These are phyloP conservation scores for Metschnikowia bowlesiae DNA, from an alignment of 805 yeast genomes.

Conservation along the genomic window DNA sequence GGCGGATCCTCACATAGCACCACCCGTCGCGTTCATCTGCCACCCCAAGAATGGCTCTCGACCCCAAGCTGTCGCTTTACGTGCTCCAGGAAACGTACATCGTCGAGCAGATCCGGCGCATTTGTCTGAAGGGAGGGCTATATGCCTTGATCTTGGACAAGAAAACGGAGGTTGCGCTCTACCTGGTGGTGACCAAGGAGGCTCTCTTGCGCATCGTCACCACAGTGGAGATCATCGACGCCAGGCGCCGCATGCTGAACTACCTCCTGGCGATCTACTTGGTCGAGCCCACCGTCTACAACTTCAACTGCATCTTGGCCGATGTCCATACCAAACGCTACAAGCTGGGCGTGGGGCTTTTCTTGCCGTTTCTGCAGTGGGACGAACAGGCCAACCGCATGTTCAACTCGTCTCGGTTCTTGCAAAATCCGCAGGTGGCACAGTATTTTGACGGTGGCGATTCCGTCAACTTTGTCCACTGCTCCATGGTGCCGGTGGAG, in stretches of 20 bases:
- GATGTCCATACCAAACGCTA: conserved; percentile 75
- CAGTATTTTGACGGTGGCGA: conserved; percentile 30
- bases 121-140: conserved; percentile 27
- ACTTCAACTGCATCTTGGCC: conserved; percentile 70
- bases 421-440: conserved; percentile 27
- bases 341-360: conserved; percentile 65
- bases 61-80: conserved; percentile 14
- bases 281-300: conserved; percentile 62
- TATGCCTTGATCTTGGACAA: conserved; percentile 52
- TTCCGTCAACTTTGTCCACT: conserved; percentile 24
- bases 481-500: conserved; percentile 61
- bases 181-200: conserved; percentile 44
- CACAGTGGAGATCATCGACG: conserved; percentile 62
- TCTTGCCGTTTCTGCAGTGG: conserved; percentile 50
- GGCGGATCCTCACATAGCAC: background rate
- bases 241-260: conserved; percentile 53
- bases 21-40: background rate
- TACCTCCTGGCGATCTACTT: conserved; percentile 79
- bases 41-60: conserved; percentile 3
- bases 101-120: conserved; percentile 24
- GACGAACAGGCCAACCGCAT: conserved; percentile 22
- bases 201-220: conserved; percentile 52
- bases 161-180: conserved; percentile 45
- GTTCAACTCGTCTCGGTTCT: conserved; percentile 22
- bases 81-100: conserved; percentile 15